A percentile compares a stretch with the other conserved stretches of the same genome.
Conservation (phyloP, 306 rosid genomes). For the Ceratonia siliqua region DNA sequence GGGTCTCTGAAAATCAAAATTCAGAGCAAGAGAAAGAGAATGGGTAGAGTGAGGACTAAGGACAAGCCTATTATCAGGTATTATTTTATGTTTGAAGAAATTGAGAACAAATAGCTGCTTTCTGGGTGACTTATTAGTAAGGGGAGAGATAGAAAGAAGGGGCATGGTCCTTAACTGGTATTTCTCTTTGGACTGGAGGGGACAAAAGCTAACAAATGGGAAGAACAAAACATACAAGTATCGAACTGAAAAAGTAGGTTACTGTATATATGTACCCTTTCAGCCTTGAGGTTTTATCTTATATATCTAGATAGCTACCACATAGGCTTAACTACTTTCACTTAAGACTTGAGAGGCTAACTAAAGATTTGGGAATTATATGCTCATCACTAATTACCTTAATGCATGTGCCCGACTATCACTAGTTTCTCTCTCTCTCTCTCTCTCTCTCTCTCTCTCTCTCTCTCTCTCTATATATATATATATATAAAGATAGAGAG, state of each 20-base stretch:
- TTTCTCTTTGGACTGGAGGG: not conserved
- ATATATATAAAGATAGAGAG: too few relatives aligned
- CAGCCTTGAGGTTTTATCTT: not conserved
- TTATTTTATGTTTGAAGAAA: not conserved
- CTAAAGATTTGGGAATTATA: too few relatives aligned
- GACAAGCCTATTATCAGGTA: constrained; percentile 38
- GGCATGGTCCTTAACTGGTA: not conserved
- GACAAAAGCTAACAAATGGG: not conserved
- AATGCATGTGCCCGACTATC: too few relatives aligned
- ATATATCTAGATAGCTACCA: not conserved
- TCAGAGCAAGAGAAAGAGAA: not conserved
- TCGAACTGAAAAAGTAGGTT: not conserved
- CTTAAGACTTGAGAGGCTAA: too few relatives aligned
- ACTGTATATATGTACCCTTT: not conserved
- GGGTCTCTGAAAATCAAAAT: constrained; percentile 44
- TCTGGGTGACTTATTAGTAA: not conserved
- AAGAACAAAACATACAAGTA: not conserved
- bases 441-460: too few relatives aligned
- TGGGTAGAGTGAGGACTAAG: not conserved
- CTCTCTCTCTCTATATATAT: too few relatives aligned
- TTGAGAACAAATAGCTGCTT: not conserved
- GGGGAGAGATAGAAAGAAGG: too few relatives aligned
- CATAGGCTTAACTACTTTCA: too few relatives aligned
- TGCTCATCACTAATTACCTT: too few relatives aligned
- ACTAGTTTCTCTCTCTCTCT: too few relatives aligned